Percentiles rank a stretch among this genome's conserved stretches.
These are phyloP conservation scores for Torrubiellomyces zombiae DNA, from an alignment of 2,329 filamentous ascomycete species.

Conservation along the genomic window DNA sequence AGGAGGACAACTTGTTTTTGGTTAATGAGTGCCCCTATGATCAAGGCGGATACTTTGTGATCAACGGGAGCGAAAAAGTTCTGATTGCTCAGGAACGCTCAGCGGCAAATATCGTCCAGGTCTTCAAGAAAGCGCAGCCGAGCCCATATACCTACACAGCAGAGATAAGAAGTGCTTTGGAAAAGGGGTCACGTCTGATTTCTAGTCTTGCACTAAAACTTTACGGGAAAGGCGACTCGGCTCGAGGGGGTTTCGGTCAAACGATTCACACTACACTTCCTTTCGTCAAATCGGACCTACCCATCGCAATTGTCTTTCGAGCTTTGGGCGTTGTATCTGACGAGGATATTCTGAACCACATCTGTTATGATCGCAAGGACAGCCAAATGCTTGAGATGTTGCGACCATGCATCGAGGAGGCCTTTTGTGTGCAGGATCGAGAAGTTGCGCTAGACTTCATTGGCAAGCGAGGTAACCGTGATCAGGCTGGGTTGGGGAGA, in stretches of 20 bases:
- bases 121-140: constrained; percentile 94
- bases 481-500: constrained; percentile 45
- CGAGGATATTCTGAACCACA: constrained; percentile 94
- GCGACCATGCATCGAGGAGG: constrained; percentile 92
- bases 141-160: constrained; percentile 85
- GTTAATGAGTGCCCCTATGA: constrained; percentile 97
- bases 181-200: constrained; percentile 89
- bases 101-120: constrained; percentile 95
- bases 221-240: constrained; percentile 70
- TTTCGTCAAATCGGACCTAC: constrained; percentile 86
- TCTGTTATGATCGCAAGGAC: constrained; percentile 90
- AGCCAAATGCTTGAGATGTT: constrained; percentile 96
- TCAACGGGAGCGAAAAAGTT: constrained; percentile 98
- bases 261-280: constrained; percentile 84
- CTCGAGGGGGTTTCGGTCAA: constrained; percentile 60
- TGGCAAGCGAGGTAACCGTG: constrained; percentile 66
- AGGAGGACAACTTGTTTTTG: constrained; percentile 72
- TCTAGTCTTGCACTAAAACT: constrained; percentile 86
- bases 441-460: constrained; percentile 93
- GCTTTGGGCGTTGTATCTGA: constrained; percentile 92
- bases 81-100: constrained; percentile 95
- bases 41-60: constrained; percentile 96
- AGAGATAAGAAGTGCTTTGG: constrained; percentile 88
- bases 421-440: constrained; percentile 87
- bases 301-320: constrained; percentile 88